A percentile compares a stretch with the other conserved stretches of the same genome.
phyloP scores from a whole-genome alignment of 2,329 filamentous ascomycete species.

The Alternaria novae-zelandiae region DNA sequence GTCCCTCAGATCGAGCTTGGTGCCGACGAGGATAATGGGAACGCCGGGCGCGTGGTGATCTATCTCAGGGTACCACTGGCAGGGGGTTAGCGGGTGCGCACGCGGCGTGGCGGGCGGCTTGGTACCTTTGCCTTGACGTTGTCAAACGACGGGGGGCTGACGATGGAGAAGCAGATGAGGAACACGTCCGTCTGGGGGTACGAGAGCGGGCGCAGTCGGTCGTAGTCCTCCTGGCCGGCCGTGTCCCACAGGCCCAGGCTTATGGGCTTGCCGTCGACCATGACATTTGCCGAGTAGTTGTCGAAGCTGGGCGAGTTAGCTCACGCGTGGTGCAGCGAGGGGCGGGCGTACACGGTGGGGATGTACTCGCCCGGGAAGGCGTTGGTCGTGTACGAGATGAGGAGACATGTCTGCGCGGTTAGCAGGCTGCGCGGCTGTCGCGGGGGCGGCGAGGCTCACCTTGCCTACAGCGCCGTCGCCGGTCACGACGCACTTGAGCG shows the following conservation, averaged over 20 bases:
- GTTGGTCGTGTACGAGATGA: constrained; percentile 99
- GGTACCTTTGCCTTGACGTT: constrained; percentile 98
- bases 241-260: constrained; percentile 98
- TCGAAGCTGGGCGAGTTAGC: constrained; percentile 73
- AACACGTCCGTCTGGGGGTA: constrained; percentile 99
- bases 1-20: constrained; percentile 94
- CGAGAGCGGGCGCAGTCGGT: constrained; percentile 89
- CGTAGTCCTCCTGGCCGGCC: constrained; percentile 97
- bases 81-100: constrained; percentile 22
- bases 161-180: constrained; percentile 97
- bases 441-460: constrained; percentile 61
- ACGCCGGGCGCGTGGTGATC: constrained; percentile 95
- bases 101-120: neutral
- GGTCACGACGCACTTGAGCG: constrained; percentile 97
- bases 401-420: constrained; percentile 81
- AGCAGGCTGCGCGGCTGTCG: constrained; percentile 28
- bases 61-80: constrained; percentile 95
- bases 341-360: constrained; percentile 80
- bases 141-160: constrained; percentile 96
- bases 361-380: constrained; percentile 99
- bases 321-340: constrained; percentile 9
- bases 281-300: constrained; percentile 98
- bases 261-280: constrained; percentile 98
- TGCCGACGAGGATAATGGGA: constrained; percentile 95
- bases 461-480: constrained; percentile 99